Base-by-base conservation (phyloP, 306 rosid genomes). In the Mimosa bimucronata region DNA sequence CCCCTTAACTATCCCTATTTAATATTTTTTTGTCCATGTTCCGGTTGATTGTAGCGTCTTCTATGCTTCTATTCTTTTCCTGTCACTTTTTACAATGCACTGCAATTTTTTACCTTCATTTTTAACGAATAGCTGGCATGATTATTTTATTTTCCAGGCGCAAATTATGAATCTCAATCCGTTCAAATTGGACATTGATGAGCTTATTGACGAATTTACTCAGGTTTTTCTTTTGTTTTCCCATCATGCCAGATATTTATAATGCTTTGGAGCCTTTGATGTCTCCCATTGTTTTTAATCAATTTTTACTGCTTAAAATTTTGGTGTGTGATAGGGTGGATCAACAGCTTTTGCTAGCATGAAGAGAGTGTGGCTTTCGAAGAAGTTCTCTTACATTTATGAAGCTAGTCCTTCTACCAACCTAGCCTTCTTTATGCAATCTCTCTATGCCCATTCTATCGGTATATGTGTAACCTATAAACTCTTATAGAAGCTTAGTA, bases 401-500 rank as follows among this genome's bases (percentile, higher is more conserved):
- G 92, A 92, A 80, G 92, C 94, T 44, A 78, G 77, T 82, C 97
- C 98, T 79, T 81, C 90, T 50, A 42, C 85, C 72, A 89, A 91
- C 88, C 78, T 86, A 83, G 95, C 90, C 64, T 91, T 95, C 92
- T 92, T 95, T 50, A 90, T 95, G 96, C 98, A 95, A 78, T 88
- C 97, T 19, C 74, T 95, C 31, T 95, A 83, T 79, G 89, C 91
- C 76, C 98, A 91, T 62, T 87, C 91, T 71, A 89, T 92, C 64
- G 97, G 98, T 94, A 90, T 67, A 13, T 37, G 15, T 25, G 60
- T 64, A 30, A 28, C 65, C 62, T 25, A 38, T 42, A 28, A 50
- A 72, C 30, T 50, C 40, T 38, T 46, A 9, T 30, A 16, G 40
- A 14, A 72, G 41, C 66, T 7, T 10, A 58, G 55, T 73, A 60